phyloP scores from a whole-genome alignment of 1,284 basidiomycete species.

The Ganoderma boninense region DNA sequence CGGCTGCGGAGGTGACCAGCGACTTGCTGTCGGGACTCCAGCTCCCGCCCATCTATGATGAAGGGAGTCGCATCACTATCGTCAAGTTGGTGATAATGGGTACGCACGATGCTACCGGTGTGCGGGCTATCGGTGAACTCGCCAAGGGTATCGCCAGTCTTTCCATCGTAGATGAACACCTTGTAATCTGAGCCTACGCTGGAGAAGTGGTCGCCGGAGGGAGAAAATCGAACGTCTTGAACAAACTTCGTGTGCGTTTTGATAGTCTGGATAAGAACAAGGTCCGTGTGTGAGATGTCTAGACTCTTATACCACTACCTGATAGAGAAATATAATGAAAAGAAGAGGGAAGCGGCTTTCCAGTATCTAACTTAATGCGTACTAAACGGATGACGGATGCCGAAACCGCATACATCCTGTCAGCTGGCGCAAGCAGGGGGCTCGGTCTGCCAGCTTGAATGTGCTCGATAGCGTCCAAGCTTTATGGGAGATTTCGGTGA shows the following conservation, averaged over 20 bases:
- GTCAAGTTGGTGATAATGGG: not conserved
- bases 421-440: no score
- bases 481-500: no score
- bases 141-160: conserved; percentile 81
- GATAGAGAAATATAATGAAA: no score
- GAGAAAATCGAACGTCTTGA: conserved; percentile 89
- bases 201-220: conserved; percentile 85
- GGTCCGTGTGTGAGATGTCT: not conserved
- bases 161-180: conserved; percentile 92
- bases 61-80: not conserved
- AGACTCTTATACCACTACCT: no score
- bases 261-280: conserved; percentile 63
- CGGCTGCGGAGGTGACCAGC: conserved; percentile 87
- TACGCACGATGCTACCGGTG: conserved; percentile 77
- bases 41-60: conserved; percentile 72
- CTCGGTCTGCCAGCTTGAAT: no score
- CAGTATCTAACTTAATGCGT: no score
- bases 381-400: no score
- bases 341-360: no score
- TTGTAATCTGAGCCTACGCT: conserved; percentile 94
- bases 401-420: no score
- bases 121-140: conserved; percentile 75
- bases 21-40: conserved; percentile 82
- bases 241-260: conserved; percentile 94
- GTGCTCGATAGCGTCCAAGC: no score